Base-by-base conservation (phyloP, 1,284 basidiomycete species). In the Cerrena zonata region DNA sequence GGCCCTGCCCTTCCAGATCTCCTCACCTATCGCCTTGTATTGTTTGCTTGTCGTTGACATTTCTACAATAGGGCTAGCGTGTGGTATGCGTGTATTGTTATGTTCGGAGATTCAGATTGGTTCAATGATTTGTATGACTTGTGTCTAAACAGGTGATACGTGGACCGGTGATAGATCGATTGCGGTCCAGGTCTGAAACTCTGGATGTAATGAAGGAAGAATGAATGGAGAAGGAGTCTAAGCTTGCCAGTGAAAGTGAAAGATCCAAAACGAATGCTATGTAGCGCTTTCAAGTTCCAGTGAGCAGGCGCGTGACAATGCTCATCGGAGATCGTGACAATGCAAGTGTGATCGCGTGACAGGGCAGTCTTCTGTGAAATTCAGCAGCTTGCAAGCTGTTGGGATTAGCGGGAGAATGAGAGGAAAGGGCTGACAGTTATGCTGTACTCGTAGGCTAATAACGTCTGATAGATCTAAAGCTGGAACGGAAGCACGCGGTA, bases 1-100 rank as follows among this genome's bases (percentile, higher is more conserved):
- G 3, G 91, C 81, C 49, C 90, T 78, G 15, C 81, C 75, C 66
- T 94, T 95, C 92, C 92, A 95, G 34, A 93, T 79, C 64, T 95
- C 92, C 62, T 95, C 92, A 42, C 89, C 88, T 54, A 89, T 82
- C 57, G 76, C 78, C 65, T 91, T 90, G 71, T 87, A 87, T 61
- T 91, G 88, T 63, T 89, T 90, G 69, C 76, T 83, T 47, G 79
- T 78, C 39, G 82, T 81, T 47, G 85, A 78, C 86, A 87, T 71
- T 23, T n/a, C 27, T 5, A 18, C 25, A 5, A 27, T n/a, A n/a
- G n/a, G n/a, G 11, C 40, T 15, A 42, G 40, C n/a, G n/a, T n/a
- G n/a, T n/a, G n/a, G n/a, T n/a, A n/a, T n/a, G n/a, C n/a, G n/a
- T n/a, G n/a, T n/a, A n/a, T n/a, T n/a, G n/a, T n/a, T n/a, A n/a